Evolutionary conservation across 306 rosid species (phyloP).

Genomic region (Notholithocarpus densiflorus): DNA sequence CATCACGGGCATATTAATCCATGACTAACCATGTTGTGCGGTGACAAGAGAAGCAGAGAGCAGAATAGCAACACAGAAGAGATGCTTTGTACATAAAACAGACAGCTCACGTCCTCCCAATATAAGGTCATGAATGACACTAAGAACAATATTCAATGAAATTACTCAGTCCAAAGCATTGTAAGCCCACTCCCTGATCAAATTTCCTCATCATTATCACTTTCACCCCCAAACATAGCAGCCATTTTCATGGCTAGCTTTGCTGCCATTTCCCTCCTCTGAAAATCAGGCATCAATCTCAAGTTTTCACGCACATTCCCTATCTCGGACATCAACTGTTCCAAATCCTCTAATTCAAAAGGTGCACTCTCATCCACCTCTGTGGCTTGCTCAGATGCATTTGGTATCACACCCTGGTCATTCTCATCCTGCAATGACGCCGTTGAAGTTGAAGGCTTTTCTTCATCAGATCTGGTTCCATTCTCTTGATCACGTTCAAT

Average conservation of each 20-base stretch:
- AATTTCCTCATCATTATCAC: constrained; percentile 63
- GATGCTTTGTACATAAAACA: background rate
- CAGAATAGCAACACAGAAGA: background rate
- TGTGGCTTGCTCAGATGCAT: constrained; percentile 30
- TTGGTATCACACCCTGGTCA: constrained; percentile 19
- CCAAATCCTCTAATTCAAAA: constrained; percentile 74
- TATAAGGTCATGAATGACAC: background rate
- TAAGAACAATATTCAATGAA: background rate
- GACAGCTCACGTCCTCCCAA: background rate
- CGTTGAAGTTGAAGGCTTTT: constrained; percentile 39
- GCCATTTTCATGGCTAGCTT: constrained; percentile 88
- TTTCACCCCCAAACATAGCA: constrained; percentile 67
- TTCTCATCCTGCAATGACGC: constrained; percentile 27
- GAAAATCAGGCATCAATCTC: constrained; percentile 93
- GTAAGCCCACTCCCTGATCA: constrained; percentile 7
- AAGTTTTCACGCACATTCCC: constrained; percentile 71
- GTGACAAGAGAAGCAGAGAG: background rate
- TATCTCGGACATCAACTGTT: constrained; percentile 83
- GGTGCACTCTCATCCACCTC: constrained; percentile 25
- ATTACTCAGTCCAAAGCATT: background rate
- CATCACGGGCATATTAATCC: background rate
- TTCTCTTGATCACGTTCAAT: constrained; percentile 17
- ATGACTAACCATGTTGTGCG: background rate
- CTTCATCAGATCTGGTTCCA: constrained; percentile 29
- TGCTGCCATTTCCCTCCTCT: constrained; percentile 86